A percentile compares a stretch with the other conserved stretches of the same genome.
Conservation (phyloP, 2,329 filamentous ascomycete species). For the Pseudocercospora pini-densiflorae region DNA sequence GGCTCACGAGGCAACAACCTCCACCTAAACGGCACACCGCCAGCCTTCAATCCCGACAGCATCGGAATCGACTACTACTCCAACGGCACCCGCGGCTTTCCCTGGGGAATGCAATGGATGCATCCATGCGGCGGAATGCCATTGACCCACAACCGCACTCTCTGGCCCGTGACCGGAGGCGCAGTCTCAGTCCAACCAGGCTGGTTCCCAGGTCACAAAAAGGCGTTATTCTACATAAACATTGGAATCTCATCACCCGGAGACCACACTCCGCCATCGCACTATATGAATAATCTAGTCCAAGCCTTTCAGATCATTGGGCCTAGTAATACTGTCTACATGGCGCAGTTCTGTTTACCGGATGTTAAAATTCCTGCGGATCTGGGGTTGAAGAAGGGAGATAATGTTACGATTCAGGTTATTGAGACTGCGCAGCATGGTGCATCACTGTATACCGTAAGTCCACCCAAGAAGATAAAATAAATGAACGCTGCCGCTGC, state of each 20-base stretch:
- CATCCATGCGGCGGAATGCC: background rate
- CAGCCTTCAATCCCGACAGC: background rate
- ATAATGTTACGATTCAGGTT: background rate
- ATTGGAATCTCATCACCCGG: background rate
- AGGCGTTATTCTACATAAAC: background rate
- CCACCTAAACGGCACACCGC: background rate
- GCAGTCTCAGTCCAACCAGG: background rate
- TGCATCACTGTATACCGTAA: background rate
- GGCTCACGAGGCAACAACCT: background rate
- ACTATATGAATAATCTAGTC: background rate
- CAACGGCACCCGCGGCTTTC: background rate
- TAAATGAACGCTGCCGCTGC: too few species aligned
- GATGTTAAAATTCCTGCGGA: background rate
- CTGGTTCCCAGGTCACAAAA: background rate
- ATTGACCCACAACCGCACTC: background rate
- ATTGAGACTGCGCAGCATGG: background rate
- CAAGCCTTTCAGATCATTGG: background rate
- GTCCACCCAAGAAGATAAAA: too few species aligned
- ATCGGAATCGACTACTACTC: background rate
- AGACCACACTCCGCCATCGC: background rate
- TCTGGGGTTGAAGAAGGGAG: background rate
- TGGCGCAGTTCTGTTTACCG: background rate
- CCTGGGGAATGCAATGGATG: background rate
- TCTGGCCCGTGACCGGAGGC: background rate
- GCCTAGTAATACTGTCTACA: background rate